Base-by-base conservation (phyloP, 441 rosid species). In the Pelargonium citronellum region DNA sequence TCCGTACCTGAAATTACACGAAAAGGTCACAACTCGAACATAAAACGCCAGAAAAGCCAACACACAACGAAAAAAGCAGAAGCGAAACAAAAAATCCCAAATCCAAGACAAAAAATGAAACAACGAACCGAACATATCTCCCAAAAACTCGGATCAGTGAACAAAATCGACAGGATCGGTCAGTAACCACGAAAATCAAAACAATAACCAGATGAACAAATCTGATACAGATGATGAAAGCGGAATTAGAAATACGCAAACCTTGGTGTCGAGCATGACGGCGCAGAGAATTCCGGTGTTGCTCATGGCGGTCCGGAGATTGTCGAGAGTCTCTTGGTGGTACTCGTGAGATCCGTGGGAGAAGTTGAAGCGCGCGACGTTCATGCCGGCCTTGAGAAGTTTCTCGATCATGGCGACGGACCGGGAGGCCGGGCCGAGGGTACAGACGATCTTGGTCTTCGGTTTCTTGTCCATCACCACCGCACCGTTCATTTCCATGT, bases 261-360 rank as follows among this genome's bases (percentile, higher is more conserved):
- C 96, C 97, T 92, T 92, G 69, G 98, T 91, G 55, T 92, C 97
- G 70, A 92, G 96, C 98, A 92, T 92, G 67, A 92, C 96, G 64
- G 98, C 97, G 69, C 97, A 91, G 72, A 87, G 92, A 55, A 87
- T 85, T 22, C 91, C 91, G 73, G 98, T 92, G 69, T 84, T 92
- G 66, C 74, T 61, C 98, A 91, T 91, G 79, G 88, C 96, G 64
- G 81, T 63, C 67, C 74, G 83, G 80, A 92, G 98, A 76, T 92
- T 92, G 67, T 91, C 84, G 66, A 92, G 94, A 55, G 98, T 92
- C 78, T 92, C 96, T 63, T 86, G 92, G 67, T 91, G 98, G 61
- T 91, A 92, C 22, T 80, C 90, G 65, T 92, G 97, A 71, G 98
- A 89, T 74, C 98, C 97, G 71, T 92, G 98, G 3, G 98, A 92